Conservation (phyloP, 768 basidiomycete genomes). For the Termitomyces sp. region DNA sequence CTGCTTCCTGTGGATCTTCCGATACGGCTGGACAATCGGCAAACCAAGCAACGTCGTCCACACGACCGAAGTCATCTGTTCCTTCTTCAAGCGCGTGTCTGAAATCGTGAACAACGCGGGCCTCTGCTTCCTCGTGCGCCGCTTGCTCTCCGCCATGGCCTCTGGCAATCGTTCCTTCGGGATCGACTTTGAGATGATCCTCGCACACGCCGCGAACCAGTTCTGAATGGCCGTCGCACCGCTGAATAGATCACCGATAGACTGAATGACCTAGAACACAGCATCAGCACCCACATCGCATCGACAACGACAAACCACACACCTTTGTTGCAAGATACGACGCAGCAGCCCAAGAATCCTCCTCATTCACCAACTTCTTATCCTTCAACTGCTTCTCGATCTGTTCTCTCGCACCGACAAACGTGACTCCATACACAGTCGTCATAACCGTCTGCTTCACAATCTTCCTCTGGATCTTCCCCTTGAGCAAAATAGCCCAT, state of each 20-base stretch:
- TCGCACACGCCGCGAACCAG: conserved; percentile 83
- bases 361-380: conserved; percentile 61
- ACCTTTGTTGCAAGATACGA: conserved; percentile 80
- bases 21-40: conserved; percentile 95
- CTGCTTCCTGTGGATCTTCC: conserved; percentile 78
- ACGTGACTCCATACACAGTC: conserved; percentile 97
- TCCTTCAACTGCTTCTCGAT: conserved; percentile 86
- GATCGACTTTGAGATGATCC: conserved; percentile 82
- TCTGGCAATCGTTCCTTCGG: conserved; percentile 61
- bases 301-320: conserved; percentile 4
- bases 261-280: conserved; percentile 51
- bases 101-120: conserved; percentile 17
- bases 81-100: conserved; percentile 53
- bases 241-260: conserved; percentile 90
- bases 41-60: conserved; percentile 97
- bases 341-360: conserved; percentile 69
- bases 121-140: not conserved
- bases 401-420: conserved; percentile 90
- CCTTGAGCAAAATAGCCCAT: conserved; percentile 56
- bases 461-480: conserved; percentile 85
- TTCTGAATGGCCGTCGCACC: conserved; percentile 88
- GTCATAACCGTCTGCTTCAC: conserved; percentile 99
- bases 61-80: conserved; percentile 92
- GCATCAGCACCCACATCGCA: not conserved
- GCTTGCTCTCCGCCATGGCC: conserved; percentile 23